A percentile compares a stretch with the other conserved stretches of the same genome.
These are phyloP conservation scores for Lithospermum erythrorhizon DNA, from an alignment of 257 asterid species.

Conservation along the genomic window DNA sequence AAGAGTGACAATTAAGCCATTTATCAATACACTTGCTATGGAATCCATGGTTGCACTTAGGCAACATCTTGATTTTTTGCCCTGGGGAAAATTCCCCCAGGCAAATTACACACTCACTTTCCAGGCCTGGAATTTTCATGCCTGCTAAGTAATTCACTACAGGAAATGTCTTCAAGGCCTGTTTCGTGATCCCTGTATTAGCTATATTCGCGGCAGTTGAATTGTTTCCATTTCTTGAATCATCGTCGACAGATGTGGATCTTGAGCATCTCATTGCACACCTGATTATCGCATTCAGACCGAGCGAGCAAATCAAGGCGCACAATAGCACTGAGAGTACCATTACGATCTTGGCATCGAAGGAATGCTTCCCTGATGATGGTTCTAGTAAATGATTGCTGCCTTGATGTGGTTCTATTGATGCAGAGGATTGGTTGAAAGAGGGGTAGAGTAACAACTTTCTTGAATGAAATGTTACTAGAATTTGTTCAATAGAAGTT, in stretches of 20 bases:
- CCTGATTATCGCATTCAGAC: constrained; percentile 17
- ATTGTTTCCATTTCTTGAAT: not conserved
- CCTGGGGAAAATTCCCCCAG: constrained; percentile 16
- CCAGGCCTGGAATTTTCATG: constrained; percentile 9
- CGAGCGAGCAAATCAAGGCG: constrained; percentile 23
- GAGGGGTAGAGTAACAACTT: constrained; percentile 13
- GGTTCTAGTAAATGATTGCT: not conserved
- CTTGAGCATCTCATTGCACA: constrained; percentile 21
- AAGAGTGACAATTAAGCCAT: constrained; percentile 24
- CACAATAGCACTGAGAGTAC: constrained; percentile 21
- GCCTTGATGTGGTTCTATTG: constrained; percentile 4
- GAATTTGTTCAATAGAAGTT: constrained; percentile 7
- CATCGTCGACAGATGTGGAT: not conserved
- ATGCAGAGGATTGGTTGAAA: constrained; percentile 3
- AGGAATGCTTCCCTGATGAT: constrained; percentile 7
- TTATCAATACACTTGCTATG: constrained; percentile 21
- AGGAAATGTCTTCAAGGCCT: constrained; percentile 20
- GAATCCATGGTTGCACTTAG: constrained; percentile 22
- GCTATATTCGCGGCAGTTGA: constrained; percentile 3
- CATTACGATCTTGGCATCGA: constrained; percentile 24
- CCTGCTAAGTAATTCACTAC: constrained; percentile 10
- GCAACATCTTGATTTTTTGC: constrained; percentile 13
- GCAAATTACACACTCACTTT: constrained; percentile 19
- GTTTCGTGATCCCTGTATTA: constrained; percentile 17
- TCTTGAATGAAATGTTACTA: constrained; percentile 11